Conservation (phyloP, 306 rosid genomes). For the Prunus mongolica region DNA sequence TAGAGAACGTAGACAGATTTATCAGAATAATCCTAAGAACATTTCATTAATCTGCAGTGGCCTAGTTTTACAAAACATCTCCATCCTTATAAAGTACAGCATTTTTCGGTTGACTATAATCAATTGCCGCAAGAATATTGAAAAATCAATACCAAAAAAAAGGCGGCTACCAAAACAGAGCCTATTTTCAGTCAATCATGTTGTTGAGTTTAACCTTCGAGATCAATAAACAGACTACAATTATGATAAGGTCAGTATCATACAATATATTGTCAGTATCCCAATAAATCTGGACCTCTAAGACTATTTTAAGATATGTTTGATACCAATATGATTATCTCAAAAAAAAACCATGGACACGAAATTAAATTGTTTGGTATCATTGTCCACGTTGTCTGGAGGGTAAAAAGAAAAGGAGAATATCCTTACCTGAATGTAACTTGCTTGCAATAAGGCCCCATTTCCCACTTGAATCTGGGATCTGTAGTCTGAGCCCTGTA, state of each 20-base stretch:
- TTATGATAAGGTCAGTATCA: no score
- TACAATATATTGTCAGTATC: neutral
- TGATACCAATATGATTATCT: neutral
- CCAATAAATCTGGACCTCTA: neutral
- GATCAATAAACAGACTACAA: no score
- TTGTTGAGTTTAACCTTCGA: neutral
- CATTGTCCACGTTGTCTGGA: neutral
- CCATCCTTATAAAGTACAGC: neutral
- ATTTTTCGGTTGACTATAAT: neutral
- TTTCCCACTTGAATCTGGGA: slow-evolving; percentile 79
- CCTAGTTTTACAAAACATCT: neutral
- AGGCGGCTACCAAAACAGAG: neutral
- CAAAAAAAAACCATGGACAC: neutral
- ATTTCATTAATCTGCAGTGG: neutral
- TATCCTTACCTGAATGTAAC: slow-evolving; percentile 72
- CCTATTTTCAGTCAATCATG: neutral
- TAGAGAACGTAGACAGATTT: neutral
- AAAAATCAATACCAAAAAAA: no score
- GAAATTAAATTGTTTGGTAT: neutral
- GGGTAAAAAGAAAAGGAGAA: slow-evolving; percentile 3
- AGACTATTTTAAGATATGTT: neutral
- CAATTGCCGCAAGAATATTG: no score
- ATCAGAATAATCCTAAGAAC: neutral
- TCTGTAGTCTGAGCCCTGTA: slow-evolving; percentile 83
- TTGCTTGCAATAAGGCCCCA: slow-evolving; percentile 83